Conservation (phyloP, 768 basidiomycete species). For the Macrolepiota albuminosa region DNA sequence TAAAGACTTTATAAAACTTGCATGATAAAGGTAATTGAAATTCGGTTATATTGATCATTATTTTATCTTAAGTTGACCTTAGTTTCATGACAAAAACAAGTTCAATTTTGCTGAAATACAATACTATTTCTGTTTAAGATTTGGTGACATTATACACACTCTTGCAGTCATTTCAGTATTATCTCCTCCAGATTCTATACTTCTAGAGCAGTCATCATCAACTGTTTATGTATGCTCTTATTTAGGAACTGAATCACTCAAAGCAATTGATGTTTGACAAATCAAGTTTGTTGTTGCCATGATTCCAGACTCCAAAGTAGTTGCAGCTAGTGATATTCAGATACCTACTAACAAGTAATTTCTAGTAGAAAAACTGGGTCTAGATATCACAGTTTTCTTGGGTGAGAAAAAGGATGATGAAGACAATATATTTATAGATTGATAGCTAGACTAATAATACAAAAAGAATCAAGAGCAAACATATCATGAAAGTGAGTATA, state of each 20-base stretch:
- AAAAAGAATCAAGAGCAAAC: too few species aligned
- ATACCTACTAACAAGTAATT: not conserved
- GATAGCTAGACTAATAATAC: not conserved
- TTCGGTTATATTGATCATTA: not conserved
- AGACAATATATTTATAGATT: not conserved
- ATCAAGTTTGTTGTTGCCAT: not conserved
- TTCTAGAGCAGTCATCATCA: not conserved
- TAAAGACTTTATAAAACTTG: not conserved
- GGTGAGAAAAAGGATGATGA: not conserved
- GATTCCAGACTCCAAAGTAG: not conserved
- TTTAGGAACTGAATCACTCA: not conserved
- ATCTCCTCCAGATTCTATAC: not conserved
- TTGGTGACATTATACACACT: not conserved
- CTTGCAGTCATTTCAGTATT: not conserved
- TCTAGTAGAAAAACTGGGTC: not conserved
- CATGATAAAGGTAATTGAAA: not conserved
- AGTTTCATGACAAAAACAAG: not conserved
- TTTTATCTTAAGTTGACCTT: not conserved
- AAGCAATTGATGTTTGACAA: not conserved
- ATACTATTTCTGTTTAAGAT: not conserved
- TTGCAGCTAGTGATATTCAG: not conserved
- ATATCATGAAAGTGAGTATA: too few species aligned
- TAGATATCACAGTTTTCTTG: not conserved
- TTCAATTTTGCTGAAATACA: not conserved
- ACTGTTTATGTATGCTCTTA: not conserved